Conservation (phyloP, 306 rosid species). For the Vigna radiata region DNA sequence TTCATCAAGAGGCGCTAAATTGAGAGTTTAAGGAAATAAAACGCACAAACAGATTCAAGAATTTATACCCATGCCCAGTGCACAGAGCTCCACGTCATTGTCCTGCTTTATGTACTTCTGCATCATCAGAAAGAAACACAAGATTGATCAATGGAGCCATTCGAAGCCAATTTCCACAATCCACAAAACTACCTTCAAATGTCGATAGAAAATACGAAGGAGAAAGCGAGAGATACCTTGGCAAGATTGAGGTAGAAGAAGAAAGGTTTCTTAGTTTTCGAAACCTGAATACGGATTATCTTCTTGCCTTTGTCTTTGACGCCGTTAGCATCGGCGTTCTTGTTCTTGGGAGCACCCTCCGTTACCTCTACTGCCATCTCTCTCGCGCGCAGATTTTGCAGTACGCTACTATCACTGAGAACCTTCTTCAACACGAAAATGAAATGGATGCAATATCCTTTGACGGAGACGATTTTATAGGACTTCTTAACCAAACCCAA, state of each 20-base stretch:
- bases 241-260: conserved; percentile 78
- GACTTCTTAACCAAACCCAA: not conserved
- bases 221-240: conserved; percentile 52
- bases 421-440: conserved; percentile 17
- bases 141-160: not conserved
- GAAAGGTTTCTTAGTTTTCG: conserved; percentile 70
- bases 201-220: too few relatives aligned
- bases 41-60: conserved; percentile 18
- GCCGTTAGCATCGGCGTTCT: conserved; percentile 7
- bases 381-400: conserved; percentile 6
- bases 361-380: conserved; percentile 11
- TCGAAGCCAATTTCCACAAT: not conserved
- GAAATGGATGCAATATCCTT: not conserved
- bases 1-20: not conserved
- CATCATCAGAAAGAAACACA: conserved; percentile 40
- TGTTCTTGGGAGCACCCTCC: not conserved
- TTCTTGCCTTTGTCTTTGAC: conserved; percentile 45
- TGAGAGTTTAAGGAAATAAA: not conserved
- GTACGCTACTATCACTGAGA: not conserved
- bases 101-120: conserved; percentile 69
- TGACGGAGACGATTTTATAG: not conserved
- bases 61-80: conserved; percentile 68
- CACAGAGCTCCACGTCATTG: conserved; percentile 69
- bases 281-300: conserved; percentile 61
- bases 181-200: too few relatives aligned